Evolutionary conservation across 305 asterid species (phyloP).

Genomic region (Fraxinus sp.): DNA sequence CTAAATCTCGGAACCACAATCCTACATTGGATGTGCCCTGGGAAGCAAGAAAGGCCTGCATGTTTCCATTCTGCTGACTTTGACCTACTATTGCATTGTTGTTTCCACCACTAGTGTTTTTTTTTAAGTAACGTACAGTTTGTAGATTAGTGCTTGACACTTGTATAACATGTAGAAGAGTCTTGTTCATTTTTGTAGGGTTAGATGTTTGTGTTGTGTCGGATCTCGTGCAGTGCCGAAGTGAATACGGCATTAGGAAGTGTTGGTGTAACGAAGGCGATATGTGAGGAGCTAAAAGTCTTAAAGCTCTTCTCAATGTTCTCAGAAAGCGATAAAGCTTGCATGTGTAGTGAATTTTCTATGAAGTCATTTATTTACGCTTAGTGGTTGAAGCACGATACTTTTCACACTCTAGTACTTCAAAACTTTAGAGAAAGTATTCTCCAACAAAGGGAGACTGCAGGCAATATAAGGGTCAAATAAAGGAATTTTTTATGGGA

Average conservation of each 20-base stretch:
- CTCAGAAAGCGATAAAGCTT: background rate
- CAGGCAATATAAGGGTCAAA: background rate
- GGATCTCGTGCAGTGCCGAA: background rate
- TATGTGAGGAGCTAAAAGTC: background rate
- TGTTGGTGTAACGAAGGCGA: background rate
- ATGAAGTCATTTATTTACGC: background rate
- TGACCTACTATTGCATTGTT: background rate
- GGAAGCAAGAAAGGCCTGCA: background rate
- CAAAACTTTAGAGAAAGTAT: background rate
- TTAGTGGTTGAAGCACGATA: background rate
- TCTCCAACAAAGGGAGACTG: background rate
- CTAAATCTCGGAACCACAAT: background rate
- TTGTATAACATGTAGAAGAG: background rate
- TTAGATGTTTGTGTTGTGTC: background rate
- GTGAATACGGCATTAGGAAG: background rate
- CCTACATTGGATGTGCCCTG: background rate
- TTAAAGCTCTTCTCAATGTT: background rate
- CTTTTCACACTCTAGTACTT: background rate
- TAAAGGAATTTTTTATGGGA: background rate
- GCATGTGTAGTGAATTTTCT: background rate
- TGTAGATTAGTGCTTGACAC: background rate
- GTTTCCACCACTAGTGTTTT: background rate
- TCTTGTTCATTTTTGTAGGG: background rate
- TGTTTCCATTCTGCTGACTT: background rate
- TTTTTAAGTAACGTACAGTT: background rate